Base-by-base conservation (phyloP, 768 basidiomycete species). In the Podaxis sp. region DNA sequence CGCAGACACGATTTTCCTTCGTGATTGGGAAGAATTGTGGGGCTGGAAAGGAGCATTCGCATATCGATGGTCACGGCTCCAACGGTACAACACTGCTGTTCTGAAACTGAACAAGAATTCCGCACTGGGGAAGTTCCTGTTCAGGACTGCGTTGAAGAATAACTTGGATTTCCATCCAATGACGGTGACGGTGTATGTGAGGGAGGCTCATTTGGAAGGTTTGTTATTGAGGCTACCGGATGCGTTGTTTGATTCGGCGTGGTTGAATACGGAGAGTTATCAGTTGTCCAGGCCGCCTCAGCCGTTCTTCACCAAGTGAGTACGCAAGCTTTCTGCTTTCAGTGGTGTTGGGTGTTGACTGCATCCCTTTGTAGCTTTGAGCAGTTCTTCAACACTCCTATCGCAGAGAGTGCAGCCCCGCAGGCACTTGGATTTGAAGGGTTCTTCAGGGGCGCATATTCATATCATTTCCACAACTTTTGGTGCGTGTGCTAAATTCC, bases 11-110 rank as follows among this genome's bases (percentile, higher is more conserved):
- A 85, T 99, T 64, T 86, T 99, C 66, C 75, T 99, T 35, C 89
- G 97, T 21, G 96, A 99, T 69, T 99, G 97, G 97, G 95, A 97
- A 70, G 96, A 98, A 66, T 78, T 99, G 4, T 98, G 93, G 93
- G 93, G 93, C 28, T 97, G 92, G 89, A 86, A 89, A 67, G 95
- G 95, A 40, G 94, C 95, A 16, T 99, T 97, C 67, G 95, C 96
- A 6, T 98, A 98, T 72, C 82, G 96, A 2, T 99, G 96, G 96
- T 93, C 91, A 21, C 87, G 93, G 51, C 77, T 95, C 63, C 85
- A 90, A 68, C 91, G 89, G 71, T 98, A 98, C 73, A 98, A 98
- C 78, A 98, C 96, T 11, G 95, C 97, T 1, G 93, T 98, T 10
- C 81, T 99, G 62, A 92, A 89, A 70, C 79, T 99, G 78, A 94